These are phyloP conservation scores for Vitis hybrid DNA, from an alignment of 177 flowering plant species.

Conservation along the genomic window DNA sequence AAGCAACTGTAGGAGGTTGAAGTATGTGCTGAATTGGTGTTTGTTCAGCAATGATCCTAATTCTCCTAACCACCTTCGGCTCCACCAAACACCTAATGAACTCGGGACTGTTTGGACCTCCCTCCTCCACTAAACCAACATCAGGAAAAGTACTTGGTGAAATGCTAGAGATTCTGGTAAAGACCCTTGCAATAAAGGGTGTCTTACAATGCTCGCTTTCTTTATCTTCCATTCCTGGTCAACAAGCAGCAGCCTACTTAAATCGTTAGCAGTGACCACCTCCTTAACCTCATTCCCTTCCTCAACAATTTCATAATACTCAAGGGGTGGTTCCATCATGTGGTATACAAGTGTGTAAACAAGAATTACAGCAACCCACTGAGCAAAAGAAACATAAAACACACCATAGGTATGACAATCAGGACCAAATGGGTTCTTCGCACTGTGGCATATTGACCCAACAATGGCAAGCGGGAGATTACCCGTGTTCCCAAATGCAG, in stretches of 20 bases:
- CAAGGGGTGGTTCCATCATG: conserved; percentile 96
- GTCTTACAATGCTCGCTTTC: conserved; percentile 75
- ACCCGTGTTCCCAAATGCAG: conserved; percentile 93
- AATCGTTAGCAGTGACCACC: conserved; percentile 24
- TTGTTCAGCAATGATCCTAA: conserved; percentile 79
- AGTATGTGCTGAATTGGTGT: conserved; percentile 65
- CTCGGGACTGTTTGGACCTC: conserved; percentile 38
- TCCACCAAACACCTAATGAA: conserved; percentile 73
- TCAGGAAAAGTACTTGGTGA: conserved; percentile 38
- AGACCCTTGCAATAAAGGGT: conserved; percentile 70
- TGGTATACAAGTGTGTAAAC: too few species aligned
- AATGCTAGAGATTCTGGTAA: conserved; percentile 42
- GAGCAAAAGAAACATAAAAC: too few species aligned
- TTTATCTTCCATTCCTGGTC: conserved; percentile 93
- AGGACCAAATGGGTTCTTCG: too few species aligned
- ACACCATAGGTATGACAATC: too few species aligned
- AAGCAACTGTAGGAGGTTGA: conserved; percentile 69
- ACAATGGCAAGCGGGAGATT: conserved; percentile 80
- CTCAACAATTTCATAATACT: conserved; percentile 63
- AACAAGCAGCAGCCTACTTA: conserved; percentile 76
- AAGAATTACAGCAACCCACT: too few species aligned
- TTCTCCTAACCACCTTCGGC: conserved; percentile 68
- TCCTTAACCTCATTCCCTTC: conserved; percentile 55
- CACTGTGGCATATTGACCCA: conserved; percentile 73
- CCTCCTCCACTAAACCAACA: conserved; percentile 36